Evolutionary conservation across 768 basidiomycete species (phyloP).

Genomic region (Xerocomus potaroensis): DNA sequence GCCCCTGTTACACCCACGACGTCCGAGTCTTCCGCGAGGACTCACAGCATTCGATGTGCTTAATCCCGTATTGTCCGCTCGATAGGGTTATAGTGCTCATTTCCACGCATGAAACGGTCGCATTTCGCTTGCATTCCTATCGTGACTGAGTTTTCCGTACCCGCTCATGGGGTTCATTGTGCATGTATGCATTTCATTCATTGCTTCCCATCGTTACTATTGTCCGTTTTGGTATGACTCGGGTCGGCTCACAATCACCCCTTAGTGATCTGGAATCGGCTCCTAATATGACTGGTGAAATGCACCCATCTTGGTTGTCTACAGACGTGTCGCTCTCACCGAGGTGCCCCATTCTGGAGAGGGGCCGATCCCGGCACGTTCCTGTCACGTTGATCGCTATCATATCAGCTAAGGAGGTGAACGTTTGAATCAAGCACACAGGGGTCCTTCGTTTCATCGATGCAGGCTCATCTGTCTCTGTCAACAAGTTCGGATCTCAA

Average conservation of each 20-base stretch:
- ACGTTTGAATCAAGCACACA: too few species aligned
- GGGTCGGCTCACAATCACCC: background rate
- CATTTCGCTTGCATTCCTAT: slow-evolving; percentile 10
- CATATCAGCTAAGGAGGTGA: too few species aligned
- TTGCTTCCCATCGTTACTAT: background rate
- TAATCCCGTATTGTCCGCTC: slow-evolving; percentile 22
- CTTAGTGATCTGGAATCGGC: slow-evolving; percentile 3
- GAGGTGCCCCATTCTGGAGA: background rate
- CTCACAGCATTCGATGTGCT: slow-evolving; percentile 8
- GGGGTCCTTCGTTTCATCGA: slow-evolving; percentile 1
- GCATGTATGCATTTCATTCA: background rate
- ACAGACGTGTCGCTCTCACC: background rate
- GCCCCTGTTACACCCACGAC: slow-evolving; percentile 4
- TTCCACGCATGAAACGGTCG: slow-evolving; percentile 9
- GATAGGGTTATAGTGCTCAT: slow-evolving; percentile 16
- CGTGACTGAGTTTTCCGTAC: slow-evolving; percentile 11
- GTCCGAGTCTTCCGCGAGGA: background rate
- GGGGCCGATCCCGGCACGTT: slow-evolving; percentile 1
- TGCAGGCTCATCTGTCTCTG: slow-evolving; percentile 5
- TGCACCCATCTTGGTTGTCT: background rate
- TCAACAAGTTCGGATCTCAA: slow-evolving; percentile 5
- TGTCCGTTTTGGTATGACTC: slow-evolving; percentile 4
- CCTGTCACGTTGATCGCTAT: slow-evolving; percentile 2
- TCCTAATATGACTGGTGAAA: slow-evolving; percentile 5
- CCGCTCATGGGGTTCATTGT: slow-evolving; percentile 5